phyloP scores from a whole-genome alignment of 2,329 filamentous ascomycete genomes.

The Dactylonectria estremocensis region DNA sequence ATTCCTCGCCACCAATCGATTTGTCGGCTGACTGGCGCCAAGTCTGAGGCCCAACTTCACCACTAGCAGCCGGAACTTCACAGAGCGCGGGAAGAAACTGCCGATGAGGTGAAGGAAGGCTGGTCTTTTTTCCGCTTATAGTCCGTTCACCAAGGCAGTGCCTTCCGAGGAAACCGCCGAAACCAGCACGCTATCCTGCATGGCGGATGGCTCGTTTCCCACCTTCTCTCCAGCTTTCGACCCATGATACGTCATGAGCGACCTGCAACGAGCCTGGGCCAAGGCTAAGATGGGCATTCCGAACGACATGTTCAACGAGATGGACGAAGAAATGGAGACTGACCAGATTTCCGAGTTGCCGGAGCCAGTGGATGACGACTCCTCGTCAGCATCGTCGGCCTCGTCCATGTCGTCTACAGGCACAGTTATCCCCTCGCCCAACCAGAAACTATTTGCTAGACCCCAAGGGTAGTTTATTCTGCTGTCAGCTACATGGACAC shows the following conservation, averaged over 20 bases:
- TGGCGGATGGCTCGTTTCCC: conserved; percentile 36
- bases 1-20: conserved; percentile 26
- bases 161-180: conserved; percentile 7
- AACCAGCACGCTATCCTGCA: conserved; percentile 9
- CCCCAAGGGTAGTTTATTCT: conserved; percentile 70
- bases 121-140: not conserved
- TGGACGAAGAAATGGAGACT: conserved; percentile 66
- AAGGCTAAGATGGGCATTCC: conserved; percentile 79
- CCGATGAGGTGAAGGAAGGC: conserved; percentile 12
- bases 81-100: conserved; percentile 15
- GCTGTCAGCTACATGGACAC: conserved; percentile 19
- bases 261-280: conserved; percentile 84
- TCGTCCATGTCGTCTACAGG: conserved; percentile 93
- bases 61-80: conserved; percentile 12
- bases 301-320: conserved; percentile 65
- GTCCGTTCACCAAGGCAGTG: not conserved
- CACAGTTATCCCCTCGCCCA: conserved; percentile 87
- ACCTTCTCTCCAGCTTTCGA: conserved; percentile 35
- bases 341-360: conserved; percentile 64
- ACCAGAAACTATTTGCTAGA: conserved; percentile 80
- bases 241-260: conserved; percentile 74
- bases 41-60: conserved; percentile 23
- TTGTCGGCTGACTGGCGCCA: conserved; percentile 29
- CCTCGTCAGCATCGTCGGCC: conserved; percentile 80
- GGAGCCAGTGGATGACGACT: conserved; percentile 71